Percentiles rank a stretch among this genome's conserved stretches.
Evolutionary conservation across 2,329 filamentous ascomycete species (phyloP).

Genomic region (Beauveria rudraprayagi): DNA sequence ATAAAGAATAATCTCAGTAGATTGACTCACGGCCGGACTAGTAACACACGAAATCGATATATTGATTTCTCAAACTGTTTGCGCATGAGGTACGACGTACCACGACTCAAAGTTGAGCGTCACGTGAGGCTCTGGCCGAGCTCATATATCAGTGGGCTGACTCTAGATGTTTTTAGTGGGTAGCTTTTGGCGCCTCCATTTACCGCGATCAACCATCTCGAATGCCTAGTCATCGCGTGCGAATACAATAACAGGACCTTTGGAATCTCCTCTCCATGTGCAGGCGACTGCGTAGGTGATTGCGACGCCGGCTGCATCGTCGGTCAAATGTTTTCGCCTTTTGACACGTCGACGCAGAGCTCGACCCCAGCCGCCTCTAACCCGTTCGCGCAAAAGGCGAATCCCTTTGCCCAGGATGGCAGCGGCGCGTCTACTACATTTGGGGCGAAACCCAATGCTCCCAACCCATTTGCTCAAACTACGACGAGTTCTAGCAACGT

Average conservation of each 20-base stretch:
- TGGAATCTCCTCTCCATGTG: constrained; percentile 23
- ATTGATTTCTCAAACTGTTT: not conserved
- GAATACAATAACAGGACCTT: not conserved
- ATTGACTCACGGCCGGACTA: not conserved
- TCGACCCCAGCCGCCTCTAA: constrained; percentile 25
- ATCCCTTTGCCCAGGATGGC: constrained; percentile 26
- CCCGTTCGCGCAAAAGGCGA: constrained; percentile 25
- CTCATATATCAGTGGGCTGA: not conserved
- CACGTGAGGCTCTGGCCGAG: constrained; percentile 2
- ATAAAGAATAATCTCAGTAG: not conserved
- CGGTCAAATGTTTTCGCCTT: constrained; percentile 31
- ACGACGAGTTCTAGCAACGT: constrained; percentile 20
- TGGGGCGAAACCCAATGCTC: constrained; percentile 14
- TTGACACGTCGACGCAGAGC: constrained; percentile 28
- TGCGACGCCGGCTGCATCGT: constrained; percentile 34
- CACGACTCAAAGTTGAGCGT: not conserved
- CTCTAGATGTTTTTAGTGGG: constrained; percentile 5
- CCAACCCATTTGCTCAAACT: constrained; percentile 19
- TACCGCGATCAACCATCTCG: constrained; percentile 8
- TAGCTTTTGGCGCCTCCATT: constrained; percentile 9
- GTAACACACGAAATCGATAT: not conserved
- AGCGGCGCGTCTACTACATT: constrained; percentile 18
- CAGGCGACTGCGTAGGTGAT: constrained; percentile 26
- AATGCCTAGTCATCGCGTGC: constrained; percentile 5
- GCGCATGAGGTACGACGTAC: not conserved